Evolutionary conservation across 2,329 filamentous ascomycete species (phyloP), one percentile per base, ranked within the genome.

Genomic region (Beauveria varroae): DNA sequence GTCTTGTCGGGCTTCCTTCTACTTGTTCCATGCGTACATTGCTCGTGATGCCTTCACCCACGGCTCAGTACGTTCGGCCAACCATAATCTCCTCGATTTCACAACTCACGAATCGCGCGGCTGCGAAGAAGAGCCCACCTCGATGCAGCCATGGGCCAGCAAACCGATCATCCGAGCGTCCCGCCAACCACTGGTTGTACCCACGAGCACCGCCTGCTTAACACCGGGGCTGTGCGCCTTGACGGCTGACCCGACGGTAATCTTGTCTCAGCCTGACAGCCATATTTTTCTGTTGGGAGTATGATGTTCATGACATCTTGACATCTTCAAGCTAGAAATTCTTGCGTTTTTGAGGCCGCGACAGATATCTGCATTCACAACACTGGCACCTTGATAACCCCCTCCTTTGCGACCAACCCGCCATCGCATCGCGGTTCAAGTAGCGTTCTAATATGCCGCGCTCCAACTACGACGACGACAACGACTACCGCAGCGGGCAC

Each of bases 401-500:
- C 54, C 55, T 49, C 44, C 55, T 40, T 26, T 49, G 9, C 28
- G 16, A 40, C 20, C 28, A 57, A n/a, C 54, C 43, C 44, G 30
- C 44, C 53, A 37, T 57, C 43, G 34, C 46, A 41, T 14, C 37
- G 34, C 10, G 14, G 34, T 37, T 55, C 20, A 5, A 47, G 41
- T 28, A 37, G 22, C 9, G 18, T n/a, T 14, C 16, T 9, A 47
- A 37, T 20, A 58, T 58, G 56, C 56, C 56, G 56, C 46, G 53
- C 46, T 57, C 53, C 53, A 57, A 70, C 58, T 65, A 71, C 49
- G 55, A 63, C 54, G 57, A 62, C 54, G 57, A 63, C 53, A 55
- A 58, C 43, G 49, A 64, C 44, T 44, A 30, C 10, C 53, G 53
- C 24, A 55, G 52, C 50, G 60, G 30, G 3, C 53, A 50, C 22